Base-by-base conservation (phyloP, 1,139 yeast genomes). In the Zhuliangozyma blackwelliae region DNA sequence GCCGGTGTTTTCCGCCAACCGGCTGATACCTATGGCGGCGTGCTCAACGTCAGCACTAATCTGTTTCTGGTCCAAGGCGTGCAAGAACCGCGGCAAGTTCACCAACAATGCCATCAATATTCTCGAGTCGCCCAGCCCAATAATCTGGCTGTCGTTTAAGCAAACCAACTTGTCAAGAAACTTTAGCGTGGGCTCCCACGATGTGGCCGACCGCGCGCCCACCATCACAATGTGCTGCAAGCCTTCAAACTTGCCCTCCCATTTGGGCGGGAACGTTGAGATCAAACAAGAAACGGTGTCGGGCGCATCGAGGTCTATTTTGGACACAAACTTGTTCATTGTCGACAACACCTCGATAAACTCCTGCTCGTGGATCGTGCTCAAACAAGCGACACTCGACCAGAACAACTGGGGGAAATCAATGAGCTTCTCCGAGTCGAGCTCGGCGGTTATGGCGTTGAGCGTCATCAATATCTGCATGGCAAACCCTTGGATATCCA, bases 391-490 rank as follows among this genome's bases (percentile, higher is more conserved):
- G 23, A 90, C 95, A 25, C 94, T 79, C 1, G 92, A 85, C 99
- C 99, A 94, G 55, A 92, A 94, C 29, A 92, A 63, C 55, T 90
- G 97, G 0, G 98, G 98, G 56, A 83, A 88, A 46, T 86, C 87
- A 41, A 86, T 82, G 44, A 92, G 64, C 46, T 86, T 84, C 31
- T 77, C 87, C 5, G 92, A 73, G 46, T 81, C 85, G 34, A 89
- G 65, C 50, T 88, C 95, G 0, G 95, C 94, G 1, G 94, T 84
- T 12, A 89, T 80, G 0, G 97, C 96, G 61, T 90, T 88, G 48
- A 92, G 61, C 0, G 98, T 92, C 97, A 90, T 90, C 44, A 94
- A 65, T 39, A 92, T 92, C 61, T 94, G 98, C 94, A 94, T 86
- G 0, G 97, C 84, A 61, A 94, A 94, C 1, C 97, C 97, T 60